Evolutionary conservation across 1,284 basidiomycete species (phyloP).

Genomic region (Sanghuangporus weigelae): DNA sequence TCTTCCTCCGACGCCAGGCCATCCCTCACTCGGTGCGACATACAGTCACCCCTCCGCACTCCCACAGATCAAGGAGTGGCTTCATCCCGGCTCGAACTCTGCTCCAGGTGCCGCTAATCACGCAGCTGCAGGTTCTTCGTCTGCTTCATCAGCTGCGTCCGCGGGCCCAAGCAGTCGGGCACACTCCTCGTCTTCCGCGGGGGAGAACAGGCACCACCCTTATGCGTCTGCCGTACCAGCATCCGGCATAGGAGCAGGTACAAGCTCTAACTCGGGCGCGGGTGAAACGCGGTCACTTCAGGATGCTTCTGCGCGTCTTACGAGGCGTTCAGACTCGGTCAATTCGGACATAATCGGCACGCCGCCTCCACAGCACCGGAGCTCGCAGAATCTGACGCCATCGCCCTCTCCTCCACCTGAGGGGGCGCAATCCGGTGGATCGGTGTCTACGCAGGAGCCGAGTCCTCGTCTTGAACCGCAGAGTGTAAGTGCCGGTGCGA

Average conservation of each 20-base stretch:
- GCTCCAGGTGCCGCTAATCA: background rate
- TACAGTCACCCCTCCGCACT: conserved; percentile 12
- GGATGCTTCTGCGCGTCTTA: background rate
- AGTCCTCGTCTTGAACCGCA: background rate
- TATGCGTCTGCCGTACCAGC: background rate
- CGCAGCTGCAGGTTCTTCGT: background rate
- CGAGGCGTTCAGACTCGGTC: conserved; percentile 2
- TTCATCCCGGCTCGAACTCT: conserved; percentile 2
- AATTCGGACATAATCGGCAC: conserved; percentile 3
- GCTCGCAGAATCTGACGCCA: conserved; percentile 1
- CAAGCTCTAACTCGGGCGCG: background rate
- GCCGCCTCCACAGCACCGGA: background rate
- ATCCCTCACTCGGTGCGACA: conserved; percentile 12
- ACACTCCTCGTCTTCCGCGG: conserved; percentile 10
- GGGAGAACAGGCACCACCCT: conserved; percentile 1
- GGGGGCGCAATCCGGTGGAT: background rate
- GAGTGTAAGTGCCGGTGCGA: background rate
- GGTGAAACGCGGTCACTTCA: background rate
- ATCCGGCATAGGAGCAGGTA: background rate
- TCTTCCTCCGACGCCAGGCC: conserved; percentile 13
- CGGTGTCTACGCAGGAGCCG: background rate
- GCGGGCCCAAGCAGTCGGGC: conserved; percentile 10
- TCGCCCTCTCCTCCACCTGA: conserved; percentile 5
- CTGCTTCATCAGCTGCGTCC: conserved; percentile 9
- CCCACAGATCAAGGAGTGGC: conserved; percentile 19